These are phyloP conservation scores for Chloropicon primus DNA, from an alignment of 139 green algal species.

Conservation along the genomic window DNA sequence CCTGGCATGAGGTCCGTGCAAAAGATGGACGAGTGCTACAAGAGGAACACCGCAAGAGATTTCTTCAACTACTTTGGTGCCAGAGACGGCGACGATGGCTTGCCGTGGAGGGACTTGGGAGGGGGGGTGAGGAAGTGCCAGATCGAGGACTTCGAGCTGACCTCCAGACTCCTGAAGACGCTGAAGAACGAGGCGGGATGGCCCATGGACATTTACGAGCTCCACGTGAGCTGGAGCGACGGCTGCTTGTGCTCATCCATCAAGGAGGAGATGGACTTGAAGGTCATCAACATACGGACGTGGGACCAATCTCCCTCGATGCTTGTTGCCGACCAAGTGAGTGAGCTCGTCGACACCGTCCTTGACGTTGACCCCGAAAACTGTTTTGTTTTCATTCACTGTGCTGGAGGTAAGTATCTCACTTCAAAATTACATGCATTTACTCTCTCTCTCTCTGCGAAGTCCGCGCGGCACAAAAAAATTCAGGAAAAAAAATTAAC, in stretches of 20 bases:
- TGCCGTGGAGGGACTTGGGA: constrained; percentile 1
- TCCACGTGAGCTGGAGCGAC: background rate
- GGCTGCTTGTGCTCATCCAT: background rate
- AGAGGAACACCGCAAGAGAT: background rate
- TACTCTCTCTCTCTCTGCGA: too few relatives aligned
- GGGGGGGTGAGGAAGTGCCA: background rate
- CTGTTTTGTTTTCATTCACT: background rate
- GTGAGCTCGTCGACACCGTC: background rate
- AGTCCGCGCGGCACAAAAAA: too few relatives aligned
- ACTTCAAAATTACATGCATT: too few relatives aligned
- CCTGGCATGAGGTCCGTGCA: background rate
- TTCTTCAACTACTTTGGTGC: constrained; percentile 10
- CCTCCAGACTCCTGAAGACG: background rate
- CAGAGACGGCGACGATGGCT: background rate
- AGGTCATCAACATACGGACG: constrained; percentile 5
- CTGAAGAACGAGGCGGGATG: background rate
- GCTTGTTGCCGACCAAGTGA: background rate
- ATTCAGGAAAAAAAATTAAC: too few relatives aligned
- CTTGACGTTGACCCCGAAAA: background rate
- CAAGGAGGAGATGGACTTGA: background rate
- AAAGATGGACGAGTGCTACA: background rate
- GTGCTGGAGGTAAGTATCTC: too few relatives aligned
- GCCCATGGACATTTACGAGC: constrained; percentile 1
- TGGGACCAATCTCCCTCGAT: background rate
- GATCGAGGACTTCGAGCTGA: background rate